Evolutionary conservation across 768 basidiomycete species (phyloP).

Genomic region (Russula lepida): DNA sequence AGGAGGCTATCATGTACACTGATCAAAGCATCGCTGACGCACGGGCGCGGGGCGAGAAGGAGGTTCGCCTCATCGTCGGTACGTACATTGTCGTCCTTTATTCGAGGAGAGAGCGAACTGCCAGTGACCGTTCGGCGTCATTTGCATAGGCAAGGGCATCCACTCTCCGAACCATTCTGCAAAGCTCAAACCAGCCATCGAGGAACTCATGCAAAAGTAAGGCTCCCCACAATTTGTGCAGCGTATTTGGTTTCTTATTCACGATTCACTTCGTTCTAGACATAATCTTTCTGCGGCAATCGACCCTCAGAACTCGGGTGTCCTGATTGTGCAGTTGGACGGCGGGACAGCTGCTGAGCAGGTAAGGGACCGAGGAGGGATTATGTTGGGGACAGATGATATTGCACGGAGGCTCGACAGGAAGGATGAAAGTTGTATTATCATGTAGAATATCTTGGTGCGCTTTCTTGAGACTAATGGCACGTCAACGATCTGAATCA

Average conservation of each 20-base stretch:
- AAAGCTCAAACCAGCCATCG: slow-evolving; percentile 89
- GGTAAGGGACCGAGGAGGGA: slow-evolving; percentile 22
- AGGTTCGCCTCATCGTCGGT: slow-evolving; percentile 83
- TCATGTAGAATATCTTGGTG: slow-evolving; percentile 44
- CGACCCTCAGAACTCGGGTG: slow-evolving; percentile 77
- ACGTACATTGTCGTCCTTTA: slow-evolving; percentile 26
- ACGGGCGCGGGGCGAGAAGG: slow-evolving; percentile 48
- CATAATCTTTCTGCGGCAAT: slow-evolving; percentile 62
- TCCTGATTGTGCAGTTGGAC: slow-evolving; percentile 69
- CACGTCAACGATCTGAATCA: not conserved
- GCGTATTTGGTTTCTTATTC: not conserved
- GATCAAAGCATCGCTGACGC: slow-evolving; percentile 67
- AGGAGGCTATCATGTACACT: slow-evolving; percentile 73
- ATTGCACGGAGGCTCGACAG: slow-evolving; percentile 47
- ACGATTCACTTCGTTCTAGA: slow-evolving; percentile 33
- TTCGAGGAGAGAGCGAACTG: not conserved
- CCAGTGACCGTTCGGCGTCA: not conserved
- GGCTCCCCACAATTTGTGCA: slow-evolving; percentile 16
- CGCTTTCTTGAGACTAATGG: not conserved
- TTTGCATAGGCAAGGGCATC: slow-evolving; percentile 64
- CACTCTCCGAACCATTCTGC: slow-evolving; percentile 71
- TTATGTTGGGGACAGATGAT: slow-evolving; percentile 47
- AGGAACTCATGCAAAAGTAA: slow-evolving; percentile 76
- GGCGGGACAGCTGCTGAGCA: slow-evolving; percentile 29
- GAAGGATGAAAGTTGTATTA: slow-evolving; percentile 47